Percentiles rank a stretch among this genome's conserved stretches.
phyloP scores from a whole-genome alignment of 495 filamentous ascomycete species.

The Achaetomiella virescens region DNA sequence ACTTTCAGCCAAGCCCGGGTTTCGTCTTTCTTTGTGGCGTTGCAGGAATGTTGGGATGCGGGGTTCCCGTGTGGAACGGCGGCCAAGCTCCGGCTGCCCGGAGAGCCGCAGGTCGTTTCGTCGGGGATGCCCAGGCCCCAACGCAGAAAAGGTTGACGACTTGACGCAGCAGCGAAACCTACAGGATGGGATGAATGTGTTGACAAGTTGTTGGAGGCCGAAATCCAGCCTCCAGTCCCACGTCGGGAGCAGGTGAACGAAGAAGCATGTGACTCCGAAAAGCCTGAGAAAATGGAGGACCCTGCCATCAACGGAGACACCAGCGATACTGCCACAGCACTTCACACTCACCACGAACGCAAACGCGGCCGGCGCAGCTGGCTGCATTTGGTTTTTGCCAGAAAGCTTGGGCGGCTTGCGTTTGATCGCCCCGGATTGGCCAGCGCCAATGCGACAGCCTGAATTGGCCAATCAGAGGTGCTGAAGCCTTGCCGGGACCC shows the following conservation, averaged over 20 bases:
- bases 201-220: neutral
- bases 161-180: no score
- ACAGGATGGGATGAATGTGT: no score
- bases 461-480: slow-evolving; percentile 8
- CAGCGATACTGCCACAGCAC: neutral
- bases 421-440: neutral
- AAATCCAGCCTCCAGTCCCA: neutral
- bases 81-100: no score
- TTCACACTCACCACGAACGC: neutral
- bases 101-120: no score
- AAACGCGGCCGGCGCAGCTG: neutral
- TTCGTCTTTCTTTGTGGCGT: no score
- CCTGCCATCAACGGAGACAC: neutral
- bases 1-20: no score
- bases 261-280: slow-evolving; percentile 2
- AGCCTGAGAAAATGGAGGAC: neutral
- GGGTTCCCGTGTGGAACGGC: no score
- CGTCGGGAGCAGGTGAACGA: neutral
- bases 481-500: neutral
- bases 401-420: neutral
- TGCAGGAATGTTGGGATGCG: no score
- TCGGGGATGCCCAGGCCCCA: no score
- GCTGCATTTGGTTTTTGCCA: neutral
- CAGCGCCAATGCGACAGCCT: neutral
- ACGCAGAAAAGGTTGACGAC: no score